Evolutionary conservation across 1,284 basidiomycete species (phyloP).

Genomic region (Naganishia sp.): DNA sequence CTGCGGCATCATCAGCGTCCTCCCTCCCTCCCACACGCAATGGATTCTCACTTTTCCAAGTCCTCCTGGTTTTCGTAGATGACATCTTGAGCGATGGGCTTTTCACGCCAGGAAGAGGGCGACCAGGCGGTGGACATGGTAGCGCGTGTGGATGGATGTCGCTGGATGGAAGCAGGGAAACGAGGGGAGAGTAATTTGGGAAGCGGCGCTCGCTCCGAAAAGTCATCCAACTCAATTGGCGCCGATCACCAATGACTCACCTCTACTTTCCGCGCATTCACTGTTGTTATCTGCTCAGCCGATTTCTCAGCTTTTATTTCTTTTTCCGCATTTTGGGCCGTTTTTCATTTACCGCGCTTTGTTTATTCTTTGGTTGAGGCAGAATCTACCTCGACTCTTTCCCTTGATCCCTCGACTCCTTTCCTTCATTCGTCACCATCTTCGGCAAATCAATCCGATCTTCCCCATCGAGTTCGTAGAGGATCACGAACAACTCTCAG

Average conservation of each 20-base stretch:
- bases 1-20: conserved; percentile 50
- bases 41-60: conserved; percentile 40
- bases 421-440: conserved; percentile 2
- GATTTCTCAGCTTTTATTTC: neutral
- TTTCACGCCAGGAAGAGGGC: conserved; percentile 64
- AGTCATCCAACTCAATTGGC: neutral
- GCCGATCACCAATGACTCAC: neutral
- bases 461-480: neutral
- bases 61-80: conserved; percentile 51
- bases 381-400: neutral
- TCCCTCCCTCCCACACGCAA: neutral
- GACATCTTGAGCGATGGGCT: conserved; percentile 62
- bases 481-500: neutral
- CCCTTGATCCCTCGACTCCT: neutral
- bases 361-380: conserved; percentile 6
- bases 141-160: neutral
- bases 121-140: conserved; percentile 52
- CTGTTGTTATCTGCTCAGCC: too few relatives aligned
- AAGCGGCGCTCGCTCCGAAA: neutral
- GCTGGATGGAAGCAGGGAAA: neutral
- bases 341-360: neutral
- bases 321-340: neutral
- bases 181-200: neutral
- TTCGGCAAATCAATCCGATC: neutral
- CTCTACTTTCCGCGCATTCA: too few relatives aligned